Conservation (phyloP, 805 yeast species). For the Ogataea methylovora region DNA sequence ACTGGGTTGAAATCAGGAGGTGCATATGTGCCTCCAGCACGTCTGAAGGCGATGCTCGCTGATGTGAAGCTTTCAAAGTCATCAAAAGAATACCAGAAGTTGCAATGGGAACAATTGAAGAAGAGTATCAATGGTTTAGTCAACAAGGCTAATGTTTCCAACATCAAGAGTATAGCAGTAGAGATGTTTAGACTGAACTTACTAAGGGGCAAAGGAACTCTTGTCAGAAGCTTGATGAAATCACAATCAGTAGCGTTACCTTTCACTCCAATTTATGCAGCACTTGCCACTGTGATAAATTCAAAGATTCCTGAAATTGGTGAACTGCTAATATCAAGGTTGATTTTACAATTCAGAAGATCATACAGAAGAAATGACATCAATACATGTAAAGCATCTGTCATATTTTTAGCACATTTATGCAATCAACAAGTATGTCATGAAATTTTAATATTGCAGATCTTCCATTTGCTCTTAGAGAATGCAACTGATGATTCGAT, state of each 20-base stretch:
- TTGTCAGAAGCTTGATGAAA: slow-evolving; percentile 51
- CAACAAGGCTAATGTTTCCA: slow-evolving; percentile 35
- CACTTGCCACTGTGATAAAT: slow-evolving; percentile 53
- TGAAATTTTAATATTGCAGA: slow-evolving; percentile 45
- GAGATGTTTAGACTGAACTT: slow-evolving; percentile 53
- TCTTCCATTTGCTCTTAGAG: slow-evolving; percentile 39
- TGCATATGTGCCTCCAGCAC: slow-evolving; percentile 48
- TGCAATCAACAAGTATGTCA: slow-evolving; percentile 56
- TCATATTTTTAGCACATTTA: slow-evolving; percentile 51
- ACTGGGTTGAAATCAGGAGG: slow-evolving; percentile 35
- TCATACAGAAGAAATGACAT: slow-evolving; percentile 42
- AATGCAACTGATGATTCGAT: slow-evolving; percentile 45
- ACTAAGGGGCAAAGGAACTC: slow-evolving; percentile 50
- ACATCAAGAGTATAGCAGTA: slow-evolving; percentile 39
- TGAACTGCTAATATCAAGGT: slow-evolving; percentile 41
- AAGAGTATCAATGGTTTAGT: slow-evolving; percentile 40
- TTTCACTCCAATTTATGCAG: slow-evolving; percentile 44
- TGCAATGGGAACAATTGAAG: slow-evolving; percentile 50
- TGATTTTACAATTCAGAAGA: slow-evolving; percentile 51
- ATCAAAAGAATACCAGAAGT: slow-evolving; percentile 36
- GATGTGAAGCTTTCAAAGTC: slow-evolving; percentile 9
- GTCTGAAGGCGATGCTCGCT: slow-evolving; percentile 34
- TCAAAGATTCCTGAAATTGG: slow-evolving; percentile 68
- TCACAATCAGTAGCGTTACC: slow-evolving; percentile 35
- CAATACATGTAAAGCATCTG: slow-evolving; percentile 31